Percentiles rank a stretch among this genome's conserved stretches.
Conservation (phyloP, 139 green algal genomes). For the Chlamydomonas incerta region DNA sequence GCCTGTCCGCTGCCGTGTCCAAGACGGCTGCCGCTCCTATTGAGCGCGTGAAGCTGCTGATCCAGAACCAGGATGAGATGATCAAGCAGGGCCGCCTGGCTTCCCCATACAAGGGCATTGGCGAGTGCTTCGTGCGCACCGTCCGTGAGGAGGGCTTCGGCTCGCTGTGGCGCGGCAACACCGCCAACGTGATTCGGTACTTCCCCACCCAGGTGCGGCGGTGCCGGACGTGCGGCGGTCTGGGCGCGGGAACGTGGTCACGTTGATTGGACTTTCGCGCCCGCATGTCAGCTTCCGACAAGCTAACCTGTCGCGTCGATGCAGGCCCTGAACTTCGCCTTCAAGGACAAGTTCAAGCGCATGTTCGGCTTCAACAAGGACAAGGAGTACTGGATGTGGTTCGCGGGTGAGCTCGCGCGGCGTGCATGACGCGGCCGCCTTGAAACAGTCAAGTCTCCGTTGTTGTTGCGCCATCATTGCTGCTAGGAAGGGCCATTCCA, state of each 20-base stretch:
- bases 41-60: constrained; percentile 97
- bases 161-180: constrained; percentile 98
- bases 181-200: constrained; percentile 96
- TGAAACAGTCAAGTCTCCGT: too few relatives aligned
- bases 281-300: background rate
- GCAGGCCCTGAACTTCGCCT: constrained; percentile 99
- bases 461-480: too few relatives aligned
- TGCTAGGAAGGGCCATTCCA: too few relatives aligned
- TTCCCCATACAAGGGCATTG: constrained; percentile 88
- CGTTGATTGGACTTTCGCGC: background rate
- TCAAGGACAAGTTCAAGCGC: constrained; percentile 99
- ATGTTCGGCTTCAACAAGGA: constrained; percentile 96
- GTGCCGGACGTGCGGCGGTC: too few relatives aligned
- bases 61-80: constrained; percentile 80
- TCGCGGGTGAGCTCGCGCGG: constrained; percentile 68
- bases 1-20: constrained; percentile 86
- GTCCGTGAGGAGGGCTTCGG: constrained; percentile 88
- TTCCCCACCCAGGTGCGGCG: constrained; percentile 80
- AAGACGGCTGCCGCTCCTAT: constrained; percentile 95
- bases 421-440: too few relatives aligned
- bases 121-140: constrained; percentile 96
- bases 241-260: too few relatives aligned
- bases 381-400: constrained; percentile 96
- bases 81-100: constrained; percentile 73
- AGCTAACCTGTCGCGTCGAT: background rate